These are phyloP conservation scores for Sclerotinia borealis DNA, from an alignment of 2,329 filamentous ascomycete species.

Conservation along the genomic window DNA sequence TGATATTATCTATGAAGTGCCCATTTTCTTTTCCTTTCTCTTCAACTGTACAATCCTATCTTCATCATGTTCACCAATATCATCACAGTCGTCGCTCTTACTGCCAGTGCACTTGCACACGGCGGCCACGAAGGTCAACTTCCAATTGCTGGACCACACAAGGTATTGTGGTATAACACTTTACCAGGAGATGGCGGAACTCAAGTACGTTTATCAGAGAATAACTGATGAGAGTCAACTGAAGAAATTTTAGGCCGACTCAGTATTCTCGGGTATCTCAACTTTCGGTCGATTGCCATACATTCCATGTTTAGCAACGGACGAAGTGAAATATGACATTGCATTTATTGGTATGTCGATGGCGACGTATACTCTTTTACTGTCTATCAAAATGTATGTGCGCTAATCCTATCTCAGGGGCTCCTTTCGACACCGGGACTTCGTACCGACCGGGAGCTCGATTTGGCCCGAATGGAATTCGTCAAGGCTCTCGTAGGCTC, in stretches of 20 bases:
- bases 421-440: slow-evolving; percentile 80
- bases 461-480: slow-evolving; percentile 78
- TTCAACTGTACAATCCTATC: not conserved
- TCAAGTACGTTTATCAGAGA: slow-evolving; percentile 48
- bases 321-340: slow-evolving; percentile 71
- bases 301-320: slow-evolving; percentile 65
- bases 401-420: slow-evolving; percentile 42
- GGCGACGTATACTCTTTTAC: slow-evolving; percentile 5
- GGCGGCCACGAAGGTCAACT: slow-evolving; percentile 67
- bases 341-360: slow-evolving; percentile 64
- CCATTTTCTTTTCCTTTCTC: not conserved
- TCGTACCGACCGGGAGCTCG: slow-evolving; percentile 79
- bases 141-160: slow-evolving; percentile 53
- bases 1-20: not conserved
- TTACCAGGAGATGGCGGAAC: slow-evolving; percentile 79
- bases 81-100: slow-evolving; percentile 23
- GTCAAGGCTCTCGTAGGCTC: slow-evolving; percentile 77
- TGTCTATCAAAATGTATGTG: slow-evolving; percentile 9
- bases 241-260: slow-evolving; percentile 58
- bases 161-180: slow-evolving; percentile 75
- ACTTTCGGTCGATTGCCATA: slow-evolving; percentile 79
- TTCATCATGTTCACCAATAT: slow-evolving; percentile 27
- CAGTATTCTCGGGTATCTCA: slow-evolving; percentile 81
- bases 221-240: not conserved
- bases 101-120: slow-evolving; percentile 77